Conservation (phyloP, 768 basidiomycete genomes). For the Cubamyces lactineus region DNA sequence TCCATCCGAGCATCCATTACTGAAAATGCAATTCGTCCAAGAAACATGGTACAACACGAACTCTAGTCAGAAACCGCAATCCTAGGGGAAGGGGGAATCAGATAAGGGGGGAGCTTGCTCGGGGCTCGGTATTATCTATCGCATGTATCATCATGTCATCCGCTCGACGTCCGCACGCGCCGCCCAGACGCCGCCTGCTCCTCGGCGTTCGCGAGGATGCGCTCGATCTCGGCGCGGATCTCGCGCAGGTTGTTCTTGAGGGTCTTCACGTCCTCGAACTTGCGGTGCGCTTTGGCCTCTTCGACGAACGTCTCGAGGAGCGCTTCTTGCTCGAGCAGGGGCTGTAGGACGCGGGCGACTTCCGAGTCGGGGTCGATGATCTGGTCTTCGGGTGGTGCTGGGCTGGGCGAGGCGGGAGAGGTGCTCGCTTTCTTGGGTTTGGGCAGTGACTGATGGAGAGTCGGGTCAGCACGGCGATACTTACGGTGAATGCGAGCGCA, state of each 20-base stretch:
- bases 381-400: conserved; percentile 27
- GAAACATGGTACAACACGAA: conserved; percentile 6
- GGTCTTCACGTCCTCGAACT: conserved; percentile 94
- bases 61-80: conserved; percentile 2
- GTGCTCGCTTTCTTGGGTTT: conserved; percentile 44
- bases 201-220: conserved; percentile 49
- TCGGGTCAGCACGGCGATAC: not conserved
- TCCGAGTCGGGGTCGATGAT: conserved; percentile 66
- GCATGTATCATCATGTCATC: not conserved
- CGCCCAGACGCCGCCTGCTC: conserved; percentile 11
- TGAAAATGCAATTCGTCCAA: conserved; percentile 2
- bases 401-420: conserved; percentile 26
- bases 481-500: too few relatives aligned
- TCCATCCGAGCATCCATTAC: conserved; percentile 2
- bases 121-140: not conserved
- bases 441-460: conserved; percentile 44
- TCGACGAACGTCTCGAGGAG: conserved; percentile 88
- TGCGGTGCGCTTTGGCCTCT: conserved; percentile 86
- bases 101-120: too few relatives aligned
- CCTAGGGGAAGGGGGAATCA: too few relatives aligned
- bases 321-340: conserved; percentile 92
- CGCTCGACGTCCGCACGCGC: conserved; percentile 12
- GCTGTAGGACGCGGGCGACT: conserved; percentile 76
- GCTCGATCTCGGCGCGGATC: conserved; percentile 82
- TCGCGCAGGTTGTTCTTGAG: conserved; percentile 80